phyloP scores from a whole-genome alignment of 441 rosid species.

The Adansonia madagascariensis region DNA sequence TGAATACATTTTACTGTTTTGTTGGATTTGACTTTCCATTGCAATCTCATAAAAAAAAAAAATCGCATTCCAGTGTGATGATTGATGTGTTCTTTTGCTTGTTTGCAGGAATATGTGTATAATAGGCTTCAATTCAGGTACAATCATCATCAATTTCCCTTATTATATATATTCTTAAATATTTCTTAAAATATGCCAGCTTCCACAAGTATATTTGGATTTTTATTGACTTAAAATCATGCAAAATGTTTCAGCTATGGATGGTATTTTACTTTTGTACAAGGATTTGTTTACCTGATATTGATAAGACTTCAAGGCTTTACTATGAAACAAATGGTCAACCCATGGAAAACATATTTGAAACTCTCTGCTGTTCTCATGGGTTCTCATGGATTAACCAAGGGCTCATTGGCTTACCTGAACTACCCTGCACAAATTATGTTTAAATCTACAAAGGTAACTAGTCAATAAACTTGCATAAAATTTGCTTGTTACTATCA shows the following conservation, averaged over 20 bases:
- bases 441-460: constrained; percentile 94
- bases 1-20: constrained; percentile 9
- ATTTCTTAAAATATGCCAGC: neutral
- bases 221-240: neutral
- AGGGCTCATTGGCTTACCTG: constrained; percentile 88
- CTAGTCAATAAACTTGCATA: neutral
- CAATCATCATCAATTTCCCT: constrained; percentile 3
- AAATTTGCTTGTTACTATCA: neutral
- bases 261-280: constrained; percentile 90
- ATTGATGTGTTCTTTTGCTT: constrained; percentile 27
- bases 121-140: constrained; percentile 87
- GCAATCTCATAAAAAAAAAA: neutral
- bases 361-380: constrained; percentile 91
- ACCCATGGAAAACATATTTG: constrained; percentile 88
- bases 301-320: constrained; percentile 84
- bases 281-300: constrained; percentile 75
- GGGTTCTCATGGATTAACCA: constrained; percentile 93
- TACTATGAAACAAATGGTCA: constrained; percentile 75
- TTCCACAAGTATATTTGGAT: neutral
- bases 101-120: constrained; percentile 83
- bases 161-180: neutral
- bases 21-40: constrained; percentile 11
- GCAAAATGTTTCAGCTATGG: constrained; percentile 62
- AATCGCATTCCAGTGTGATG: neutral
- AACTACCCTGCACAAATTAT: constrained; percentile 95